Evolutionary conservation across 108 stramenopile genomes (phyloP).

Genomic region (Seminavis robusta): DNA sequence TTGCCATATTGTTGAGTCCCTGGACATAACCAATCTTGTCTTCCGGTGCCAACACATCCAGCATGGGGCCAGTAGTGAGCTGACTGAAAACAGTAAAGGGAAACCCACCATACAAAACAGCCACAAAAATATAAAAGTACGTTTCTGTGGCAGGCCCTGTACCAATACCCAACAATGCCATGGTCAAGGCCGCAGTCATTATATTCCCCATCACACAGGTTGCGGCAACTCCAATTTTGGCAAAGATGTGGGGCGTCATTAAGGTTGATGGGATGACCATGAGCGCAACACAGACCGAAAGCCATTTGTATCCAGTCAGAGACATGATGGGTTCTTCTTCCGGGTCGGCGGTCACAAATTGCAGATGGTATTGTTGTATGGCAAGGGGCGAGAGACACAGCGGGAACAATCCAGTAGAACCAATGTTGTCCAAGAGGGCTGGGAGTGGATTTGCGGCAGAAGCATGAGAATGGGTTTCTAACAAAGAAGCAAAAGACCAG

Average conservation of each 20-base stretch:
- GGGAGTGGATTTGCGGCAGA: no score
- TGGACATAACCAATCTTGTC: conserved; percentile 47
- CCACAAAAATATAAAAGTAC: conserved; percentile 37
- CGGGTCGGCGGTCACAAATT: conserved; percentile 19
- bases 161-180: conserved; percentile 31
- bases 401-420: conserved; percentile 45
- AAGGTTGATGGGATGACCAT: conserved; percentile 45
- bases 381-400: conserved; percentile 52
- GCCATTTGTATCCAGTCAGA: conserved; percentile 40
- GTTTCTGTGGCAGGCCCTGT: conserved; percentile 26
- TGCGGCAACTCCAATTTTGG: conserved; percentile 35
- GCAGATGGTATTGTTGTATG: conserved; percentile 27
- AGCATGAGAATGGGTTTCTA: background rate
- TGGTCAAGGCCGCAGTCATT: conserved; percentile 37
- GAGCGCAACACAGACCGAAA: conserved; percentile 39
- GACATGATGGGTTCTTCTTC: conserved; percentile 40
- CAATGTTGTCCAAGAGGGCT: conserved; percentile 50
- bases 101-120: conserved; percentile 46
- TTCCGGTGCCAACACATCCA: conserved; percentile 42
- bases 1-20: conserved; percentile 43
- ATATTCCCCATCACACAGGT: conserved; percentile 48
- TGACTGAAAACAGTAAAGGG: conserved; percentile 54
- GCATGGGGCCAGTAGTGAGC: conserved; percentile 51
- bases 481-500: background rate
- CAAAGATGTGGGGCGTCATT: conserved; percentile 37